Percentiles rank a stretch among this genome's conserved stretches.
Conservation (phyloP, 1,284 basidiomycete species). For the Phylloporus gajari region DNA sequence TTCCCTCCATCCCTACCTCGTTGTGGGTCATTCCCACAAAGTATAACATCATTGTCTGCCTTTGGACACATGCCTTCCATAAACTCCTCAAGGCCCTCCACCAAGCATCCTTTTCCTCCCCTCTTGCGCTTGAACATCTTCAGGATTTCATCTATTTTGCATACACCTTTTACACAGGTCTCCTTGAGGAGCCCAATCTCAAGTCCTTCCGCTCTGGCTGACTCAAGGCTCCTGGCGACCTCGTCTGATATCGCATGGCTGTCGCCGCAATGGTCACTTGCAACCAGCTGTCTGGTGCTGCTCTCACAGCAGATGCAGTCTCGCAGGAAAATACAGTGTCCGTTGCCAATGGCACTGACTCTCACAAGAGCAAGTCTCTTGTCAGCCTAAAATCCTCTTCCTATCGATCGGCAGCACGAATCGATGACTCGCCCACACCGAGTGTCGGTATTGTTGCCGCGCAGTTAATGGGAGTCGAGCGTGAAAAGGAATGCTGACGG, state of each 20-base stretch:
- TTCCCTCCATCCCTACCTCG: constrained; percentile 87
- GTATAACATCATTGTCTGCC: constrained; percentile 93
- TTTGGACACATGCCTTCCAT: constrained; percentile 94
- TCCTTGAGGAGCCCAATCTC: constrained; percentile 86
- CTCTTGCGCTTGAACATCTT: constrained; percentile 78
- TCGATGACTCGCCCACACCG: constrained; percentile 75
- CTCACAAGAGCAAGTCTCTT: constrained; percentile 38
- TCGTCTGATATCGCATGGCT: constrained; percentile 94
- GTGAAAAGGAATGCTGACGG: constrained; percentile 93
- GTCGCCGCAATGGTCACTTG: constrained; percentile 79
- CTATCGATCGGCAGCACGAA: constrained; percentile 63
- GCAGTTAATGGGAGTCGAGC: constrained; percentile 85
- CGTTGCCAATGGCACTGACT: constrained; percentile 30
- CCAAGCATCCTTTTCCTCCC: constrained; percentile 75
- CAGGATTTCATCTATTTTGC: constrained; percentile 95
- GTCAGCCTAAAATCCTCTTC: constrained; percentile 56
- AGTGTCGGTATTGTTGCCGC: constrained; percentile 90
- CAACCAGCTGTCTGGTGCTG: constrained; percentile 47
- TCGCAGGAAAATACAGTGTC: constrained; percentile 50
- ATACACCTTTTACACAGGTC: constrained; percentile 91
- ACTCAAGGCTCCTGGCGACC: constrained; percentile 96
- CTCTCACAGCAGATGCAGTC: constrained; percentile 61
- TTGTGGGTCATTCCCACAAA: constrained; percentile 89
- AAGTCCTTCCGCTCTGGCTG: constrained; percentile 81
- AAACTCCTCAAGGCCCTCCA: constrained; percentile 90